phyloP scores from a whole-genome alignment of 2,329 filamentous ascomycete species.

The Hypoxylon sp. region DNA sequence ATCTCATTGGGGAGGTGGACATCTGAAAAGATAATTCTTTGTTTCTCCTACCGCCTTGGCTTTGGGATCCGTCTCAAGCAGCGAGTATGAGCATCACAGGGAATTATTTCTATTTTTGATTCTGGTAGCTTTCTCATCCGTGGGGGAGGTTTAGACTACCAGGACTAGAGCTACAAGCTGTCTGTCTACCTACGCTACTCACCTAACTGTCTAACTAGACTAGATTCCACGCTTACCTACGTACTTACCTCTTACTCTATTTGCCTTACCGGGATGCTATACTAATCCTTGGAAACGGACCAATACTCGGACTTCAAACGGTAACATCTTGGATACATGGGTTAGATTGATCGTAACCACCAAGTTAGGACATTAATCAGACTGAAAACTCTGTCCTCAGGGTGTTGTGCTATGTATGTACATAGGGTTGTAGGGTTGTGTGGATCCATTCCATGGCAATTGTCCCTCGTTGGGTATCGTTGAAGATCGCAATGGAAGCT shows the following conservation, averaged over 20 bases:
- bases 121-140: constrained; percentile 15
- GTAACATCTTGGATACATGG: too few relatives aligned
- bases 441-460: constrained; percentile 24
- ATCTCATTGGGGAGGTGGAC: constrained; percentile 20
- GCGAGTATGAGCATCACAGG: constrained; percentile 4
- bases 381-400: too few relatives aligned
- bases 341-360: constrained; percentile 15
- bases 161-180: too few relatives aligned
- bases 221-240: too few relatives aligned
- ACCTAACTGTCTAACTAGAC: too few relatives aligned
- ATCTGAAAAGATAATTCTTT: constrained; percentile 23
- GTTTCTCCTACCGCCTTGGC: constrained; percentile 21
- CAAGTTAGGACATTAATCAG: background rate
- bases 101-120: constrained; percentile 32
- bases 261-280: too few relatives aligned
- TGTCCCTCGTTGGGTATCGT: constrained; percentile 29
- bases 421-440: constrained; percentile 16
- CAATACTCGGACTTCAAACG: too few relatives aligned
- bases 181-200: too few relatives aligned
- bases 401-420: constrained; percentile 8
- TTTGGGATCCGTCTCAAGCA: constrained; percentile 13
- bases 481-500: constrained; percentile 43
- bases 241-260: too few relatives aligned
- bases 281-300: too few relatives aligned
- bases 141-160: constrained; percentile 6